A percentile compares a stretch with the other conserved stretches of the same genome.
phyloP scores from a whole-genome alignment of 164 flowering plant genomes.

The Macadamia tetraphylla region DNA sequence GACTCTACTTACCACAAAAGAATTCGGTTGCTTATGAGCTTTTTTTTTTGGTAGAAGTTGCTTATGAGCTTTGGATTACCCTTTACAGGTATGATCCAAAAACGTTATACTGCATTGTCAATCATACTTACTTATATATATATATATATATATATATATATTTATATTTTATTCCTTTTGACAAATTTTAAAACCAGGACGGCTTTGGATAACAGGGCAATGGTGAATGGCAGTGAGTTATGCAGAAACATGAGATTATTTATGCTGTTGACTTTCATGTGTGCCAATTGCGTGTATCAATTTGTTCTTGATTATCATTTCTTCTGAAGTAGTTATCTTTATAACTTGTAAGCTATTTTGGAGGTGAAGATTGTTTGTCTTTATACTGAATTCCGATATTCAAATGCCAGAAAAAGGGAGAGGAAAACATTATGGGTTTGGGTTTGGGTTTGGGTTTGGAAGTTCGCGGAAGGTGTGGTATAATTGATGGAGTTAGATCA shows the following conservation, averaged over 20 bases:
- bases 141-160: too few relatives aligned
- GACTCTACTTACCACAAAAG: constrained; percentile 74
- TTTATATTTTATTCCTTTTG: not conserved
- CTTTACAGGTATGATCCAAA: constrained; percentile 55
- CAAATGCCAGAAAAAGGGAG: too few relatives aligned
- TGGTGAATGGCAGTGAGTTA: constrained; percentile 52
- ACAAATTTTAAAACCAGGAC: not conserved
- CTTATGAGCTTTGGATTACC: constrained; percentile 80
- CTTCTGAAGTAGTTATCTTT: not conserved
- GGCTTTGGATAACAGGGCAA: constrained; percentile 35
- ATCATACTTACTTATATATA: too few relatives aligned
- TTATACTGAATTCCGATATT: too few relatives aligned
- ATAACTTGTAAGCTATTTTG: too few relatives aligned
- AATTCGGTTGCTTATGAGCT: constrained; percentile 90
- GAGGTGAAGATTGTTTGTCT: too few relatives aligned
- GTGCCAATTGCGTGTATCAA: constrained; percentile 59
- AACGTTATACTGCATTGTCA: not conserved
- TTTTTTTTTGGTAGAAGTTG: constrained; percentile 26
- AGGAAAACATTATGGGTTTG: constrained; percentile 24
- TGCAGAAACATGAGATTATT: constrained; percentile 86
- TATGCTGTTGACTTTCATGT: constrained; percentile 40
- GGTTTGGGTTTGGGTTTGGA: constrained; percentile 38
- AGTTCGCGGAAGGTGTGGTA: constrained; percentile 83
- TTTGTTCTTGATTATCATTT: not conserved
- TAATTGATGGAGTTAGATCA: constrained; percentile 94